These are phyloP conservation scores for Nelumbo lutea DNA, from an alignment of 164 flowering plant genomes.

Conservation along the genomic window DNA sequence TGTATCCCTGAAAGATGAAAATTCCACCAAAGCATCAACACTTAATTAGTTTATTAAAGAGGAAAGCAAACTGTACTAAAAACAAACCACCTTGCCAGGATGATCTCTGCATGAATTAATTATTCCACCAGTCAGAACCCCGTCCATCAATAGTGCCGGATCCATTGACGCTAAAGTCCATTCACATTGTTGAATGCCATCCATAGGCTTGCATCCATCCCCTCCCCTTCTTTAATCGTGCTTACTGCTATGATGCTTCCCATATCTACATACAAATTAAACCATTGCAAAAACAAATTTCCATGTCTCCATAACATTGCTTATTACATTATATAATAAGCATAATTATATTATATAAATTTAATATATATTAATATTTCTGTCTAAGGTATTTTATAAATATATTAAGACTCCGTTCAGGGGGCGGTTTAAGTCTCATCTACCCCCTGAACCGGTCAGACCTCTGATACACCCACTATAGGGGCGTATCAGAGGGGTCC, in stretches of 20 bases:
- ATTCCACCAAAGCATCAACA: neutral
- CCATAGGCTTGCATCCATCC: constrained; percentile 12
- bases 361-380: too few species aligned
- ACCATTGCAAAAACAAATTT: too few species aligned
- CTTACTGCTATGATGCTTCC: constrained; percentile 8
- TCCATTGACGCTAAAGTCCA: constrained; percentile 11
- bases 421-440: too few species aligned
- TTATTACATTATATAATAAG: too few species aligned
- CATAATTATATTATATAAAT: too few species aligned
- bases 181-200: constrained; percentile 2
- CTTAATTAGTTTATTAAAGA: neutral
- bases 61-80: neutral
- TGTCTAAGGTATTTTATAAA: too few species aligned
- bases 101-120: constrained; percentile 14
- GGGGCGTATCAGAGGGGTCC: too few species aligned
- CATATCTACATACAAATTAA: constrained; percentile 2
- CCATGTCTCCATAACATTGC: too few species aligned
- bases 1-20: neutral
- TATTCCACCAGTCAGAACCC: constrained; percentile 18
- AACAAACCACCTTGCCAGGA: neutral
- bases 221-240: constrained; percentile 2
- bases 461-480: too few species aligned
- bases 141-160: constrained; percentile 11
- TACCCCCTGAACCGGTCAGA: too few species aligned
- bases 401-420: too few species aligned